Percentiles rank a stretch among this genome's conserved stretches.
Evolutionary conservation across 2,329 filamentous ascomycete species (phyloP).

Genomic region (Fusarium sp.): DNA sequence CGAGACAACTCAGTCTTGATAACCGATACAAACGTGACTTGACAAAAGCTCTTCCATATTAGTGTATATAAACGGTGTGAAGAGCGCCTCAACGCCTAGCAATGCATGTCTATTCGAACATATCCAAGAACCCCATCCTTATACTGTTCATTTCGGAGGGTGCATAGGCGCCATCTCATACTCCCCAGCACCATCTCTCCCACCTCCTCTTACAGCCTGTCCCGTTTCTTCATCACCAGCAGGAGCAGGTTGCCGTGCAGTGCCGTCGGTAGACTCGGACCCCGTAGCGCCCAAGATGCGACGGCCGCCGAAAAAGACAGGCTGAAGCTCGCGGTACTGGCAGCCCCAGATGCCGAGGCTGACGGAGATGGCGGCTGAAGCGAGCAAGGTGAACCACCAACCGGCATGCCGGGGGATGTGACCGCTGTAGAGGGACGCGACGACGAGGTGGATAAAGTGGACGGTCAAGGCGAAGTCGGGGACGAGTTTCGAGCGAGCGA

Average conservation of each 20-base stretch:
- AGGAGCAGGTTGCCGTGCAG: conserved; percentile 43
- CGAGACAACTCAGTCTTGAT: background rate
- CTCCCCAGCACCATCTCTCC: conserved; percentile 69
- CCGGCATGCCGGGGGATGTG: conserved; percentile 82
- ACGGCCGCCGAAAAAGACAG: conserved; percentile 86
- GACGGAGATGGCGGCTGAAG: conserved; percentile 62
- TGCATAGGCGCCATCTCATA: conserved; percentile 74
- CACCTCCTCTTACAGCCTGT: conserved; percentile 67
- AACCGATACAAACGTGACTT: background rate
- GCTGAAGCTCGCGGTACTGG: conserved; percentile 88
- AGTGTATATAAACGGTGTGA: conserved; percentile 24
- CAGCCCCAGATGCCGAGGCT: conserved; percentile 90
- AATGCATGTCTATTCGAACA: conserved; percentile 54
- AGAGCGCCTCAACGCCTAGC: conserved; percentile 52
- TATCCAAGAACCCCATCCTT: conserved; percentile 16
- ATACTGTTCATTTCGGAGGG: conserved; percentile 43
- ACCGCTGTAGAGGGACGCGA: conserved; percentile 84
- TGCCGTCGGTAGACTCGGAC: conserved; percentile 30
- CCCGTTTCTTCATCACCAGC: conserved; percentile 65
- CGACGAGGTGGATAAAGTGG: conserved; percentile 84
- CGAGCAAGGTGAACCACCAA: conserved; percentile 82
- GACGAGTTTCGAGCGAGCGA: conserved; percentile 92
- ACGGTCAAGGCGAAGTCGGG: conserved; percentile 95
- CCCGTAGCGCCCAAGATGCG: conserved; percentile 55
- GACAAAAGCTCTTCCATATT: conserved; percentile 6